Base-by-base conservation (phyloP, 2,329 filamentous ascomycete species). In the Fusarium mangiferae region DNA sequence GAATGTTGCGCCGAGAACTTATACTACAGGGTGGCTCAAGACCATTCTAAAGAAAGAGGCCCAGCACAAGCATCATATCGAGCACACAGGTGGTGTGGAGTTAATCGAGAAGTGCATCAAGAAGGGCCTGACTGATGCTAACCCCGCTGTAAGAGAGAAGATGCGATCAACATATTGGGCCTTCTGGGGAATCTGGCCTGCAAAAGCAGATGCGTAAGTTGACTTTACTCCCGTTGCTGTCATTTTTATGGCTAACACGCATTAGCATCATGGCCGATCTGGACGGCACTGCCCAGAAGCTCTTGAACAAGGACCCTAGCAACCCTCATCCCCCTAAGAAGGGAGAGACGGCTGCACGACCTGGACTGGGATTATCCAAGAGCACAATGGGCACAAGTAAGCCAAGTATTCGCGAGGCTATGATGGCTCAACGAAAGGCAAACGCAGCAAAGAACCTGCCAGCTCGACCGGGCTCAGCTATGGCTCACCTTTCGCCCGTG, bases 101-200 rank as follows among this genome's bases (percentile, higher is more conserved):
- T 79, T 94, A 35, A 89, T 97, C 20, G 94, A 97, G 74, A 97
- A 97, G 82, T 94, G 93, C 75, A 90, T 99, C 79, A 95, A 93
- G 81, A 97, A 95, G 80, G 94, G 96, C 2, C 87, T 99, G n/a
- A 87, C 87, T 28, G 96, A 99, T 84, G 88, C 96, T 18, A 98
- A 98, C 78, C 95, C 95, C 13, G 93, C 92, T 36, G 96, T 98
- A 51, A 90, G 96, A 77, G 95, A 98, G 82, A 92, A 90, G 73
- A 96, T 93, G 87, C 90, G 96, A 76, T 89, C 90, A 42, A 94
- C 94, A 0, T 99, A 94, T 82, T 99, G 96, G 96, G 86, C 87
- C 0, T 98, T 95, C 81, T 90, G 91, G 67, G 86, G 85, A 39
- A 87, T 94, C 24, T 98, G 95, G 94, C 92, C 93, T 6, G 87